phyloP scores from a whole-genome alignment of 495 filamentous ascomycete genomes.

The Letharia columbiana region DNA sequence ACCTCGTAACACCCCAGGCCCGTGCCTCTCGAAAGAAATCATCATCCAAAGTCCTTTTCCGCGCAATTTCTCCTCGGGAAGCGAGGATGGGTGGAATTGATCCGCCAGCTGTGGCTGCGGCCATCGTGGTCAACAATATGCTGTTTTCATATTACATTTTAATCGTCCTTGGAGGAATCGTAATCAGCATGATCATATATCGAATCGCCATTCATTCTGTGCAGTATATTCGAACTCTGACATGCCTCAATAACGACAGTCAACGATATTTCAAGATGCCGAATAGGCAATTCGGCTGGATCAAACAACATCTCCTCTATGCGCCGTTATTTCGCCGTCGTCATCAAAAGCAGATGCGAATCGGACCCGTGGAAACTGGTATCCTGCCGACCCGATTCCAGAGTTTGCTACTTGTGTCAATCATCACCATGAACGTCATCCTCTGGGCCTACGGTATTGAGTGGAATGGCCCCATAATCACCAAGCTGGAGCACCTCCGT shows the following conservation, averaged over 20 bases:
- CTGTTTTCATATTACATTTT: constrained; percentile 32
- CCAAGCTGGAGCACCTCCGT: constrained; percentile 53
- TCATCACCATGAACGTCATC: constrained; percentile 67
- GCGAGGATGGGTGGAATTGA: neutral
- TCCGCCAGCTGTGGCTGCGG: constrained; percentile 6
- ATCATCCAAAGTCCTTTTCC: neutral
- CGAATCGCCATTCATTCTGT: constrained; percentile 43
- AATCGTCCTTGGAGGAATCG: constrained; percentile 43
- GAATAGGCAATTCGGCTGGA: constrained; percentile 42
- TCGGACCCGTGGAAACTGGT: constrained; percentile 72
- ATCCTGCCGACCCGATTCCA: constrained; percentile 82
- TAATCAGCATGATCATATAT: constrained; percentile 43
- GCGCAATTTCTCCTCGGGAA: neutral
- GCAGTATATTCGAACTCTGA: constrained; percentile 63
- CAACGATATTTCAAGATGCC: constrained; percentile 54
- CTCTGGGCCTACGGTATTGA: constrained; percentile 58
- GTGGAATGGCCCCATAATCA: constrained; percentile 26
- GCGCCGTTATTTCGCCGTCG: constrained; percentile 74
- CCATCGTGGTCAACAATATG: constrained; percentile 25
- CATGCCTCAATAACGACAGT: constrained; percentile 61
- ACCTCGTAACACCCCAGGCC: neutral
- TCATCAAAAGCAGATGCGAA: constrained; percentile 77
- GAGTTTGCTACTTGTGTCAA: constrained; percentile 56
- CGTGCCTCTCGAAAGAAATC: neutral
- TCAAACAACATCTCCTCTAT: constrained; percentile 76